Base-by-base conservation (phyloP, 2,329 filamentous ascomycete species). In the Cryphonectria parasitica region DNA sequence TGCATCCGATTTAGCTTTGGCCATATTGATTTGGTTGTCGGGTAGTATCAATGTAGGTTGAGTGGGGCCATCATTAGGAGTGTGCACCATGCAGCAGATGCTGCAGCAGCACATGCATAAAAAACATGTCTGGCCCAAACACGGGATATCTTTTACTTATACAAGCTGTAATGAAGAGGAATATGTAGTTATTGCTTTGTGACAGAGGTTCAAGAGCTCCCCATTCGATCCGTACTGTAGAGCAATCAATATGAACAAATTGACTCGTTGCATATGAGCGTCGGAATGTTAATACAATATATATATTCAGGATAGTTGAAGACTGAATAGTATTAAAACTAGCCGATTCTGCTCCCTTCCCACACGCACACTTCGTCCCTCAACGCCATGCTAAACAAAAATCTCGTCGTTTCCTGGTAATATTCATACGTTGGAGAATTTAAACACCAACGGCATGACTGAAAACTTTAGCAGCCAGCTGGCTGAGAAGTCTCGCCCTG, bases 381-480 rank as follows among this genome's bases (percentile, higher is more conserved):
- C 19, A 73, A 73, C 71, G 69, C 69, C 71, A 62, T 69, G 66
- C 66, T 69, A 64, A 67, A 28, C 22, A 45, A 49, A 41, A 61
- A 52, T 34, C 34, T 34, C 6, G 34, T 34, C 54, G 43, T n/a
- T 34, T 66, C 43, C 60, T 17, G 2, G 41, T 28, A 6, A 7
- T 7, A 45, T 13, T 17, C 58, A 11, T 36, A 11, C 36, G 36
- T 17, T 22, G n/a, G 45, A 10, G 10, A 39, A 8, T n/a, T 73
- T 54, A 87, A 41, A 85, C 80, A 8, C 90, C 89, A 49, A 93
- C 91, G 28, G 91, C 91, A 79, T 94, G 91, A 73, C 91, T 92
- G 78, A 98, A 95, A 1, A 98, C 91, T 81, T 93, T 95, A 41
- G 90, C 90, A 1, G 95, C 95, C 77, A 98, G 82, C 80, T 97